Percentiles rank a stretch among this genome's conserved stretches.
Conservation (phyloP, 225 moss, liverwort and hornwort genomes). For the Anthoceros angustus region DNA sequence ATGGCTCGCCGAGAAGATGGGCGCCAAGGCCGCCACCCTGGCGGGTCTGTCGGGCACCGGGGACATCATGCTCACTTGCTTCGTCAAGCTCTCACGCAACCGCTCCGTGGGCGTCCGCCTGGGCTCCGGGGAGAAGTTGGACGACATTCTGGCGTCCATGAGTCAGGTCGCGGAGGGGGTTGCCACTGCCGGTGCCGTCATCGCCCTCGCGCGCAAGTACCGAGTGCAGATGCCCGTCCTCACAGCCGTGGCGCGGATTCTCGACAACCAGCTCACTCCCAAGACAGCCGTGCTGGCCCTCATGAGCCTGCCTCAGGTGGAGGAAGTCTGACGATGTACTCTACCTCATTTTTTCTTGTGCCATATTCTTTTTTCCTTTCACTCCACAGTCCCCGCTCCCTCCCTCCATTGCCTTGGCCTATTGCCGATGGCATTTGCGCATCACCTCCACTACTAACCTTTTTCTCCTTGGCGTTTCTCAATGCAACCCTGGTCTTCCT, state of each 20-base stretch:
- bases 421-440: no score
- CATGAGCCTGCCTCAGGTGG: conserved; percentile 89
- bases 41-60: conserved; percentile 91
- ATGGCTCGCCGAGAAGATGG: conserved; percentile 99
- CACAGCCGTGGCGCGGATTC: conserved; percentile 80
- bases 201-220: conserved; percentile 87
- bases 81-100: conserved; percentile 74
- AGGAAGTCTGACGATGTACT: conserved; percentile 12
- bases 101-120: conserved; percentile 75
- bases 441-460: no score
- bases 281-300: conserved; percentile 84
- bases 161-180: conserved; percentile 92
- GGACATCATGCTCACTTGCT: conserved; percentile 97
- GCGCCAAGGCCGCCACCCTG: conserved; percentile 68
- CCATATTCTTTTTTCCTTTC: no score
- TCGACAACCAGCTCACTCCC: conserved; percentile 87
- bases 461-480: no score
- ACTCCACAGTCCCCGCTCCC: no score
- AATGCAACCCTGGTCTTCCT: no score
- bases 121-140: conserved; percentile 80
- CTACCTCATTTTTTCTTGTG: no score
- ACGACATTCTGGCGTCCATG: conserved; percentile 80
- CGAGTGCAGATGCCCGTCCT: conserved; percentile 92
- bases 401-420: no score
- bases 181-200: conserved; percentile 83